Evolutionary conservation across 805 yeast genomes (phyloP), one percentile per base, ranked within the genome.

Genomic region (Saccharomycopsis schoenii): DNA sequence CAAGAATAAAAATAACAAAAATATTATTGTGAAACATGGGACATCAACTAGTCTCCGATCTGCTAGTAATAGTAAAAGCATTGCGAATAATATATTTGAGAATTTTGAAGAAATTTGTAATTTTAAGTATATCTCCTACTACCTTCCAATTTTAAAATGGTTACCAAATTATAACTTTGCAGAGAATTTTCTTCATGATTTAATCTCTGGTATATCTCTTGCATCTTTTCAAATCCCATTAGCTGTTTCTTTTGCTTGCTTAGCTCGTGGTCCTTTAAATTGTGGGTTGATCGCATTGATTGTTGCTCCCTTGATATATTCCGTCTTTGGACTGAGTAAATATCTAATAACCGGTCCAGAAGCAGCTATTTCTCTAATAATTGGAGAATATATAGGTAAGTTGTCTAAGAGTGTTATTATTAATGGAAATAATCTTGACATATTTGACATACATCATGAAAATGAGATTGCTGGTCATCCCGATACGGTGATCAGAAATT

Each of bases 191-290:
- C 65, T 79, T 9, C 80, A 85, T 25, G 99, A 93, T 68, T 68
- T 88, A 9, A 72, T 86, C 17, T 96, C 97, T 1, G 98, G 99
- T 0, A 68, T 90, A 4, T 85, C 97, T 0, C 72, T 92, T 41
- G 97, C 97, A 0, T 86, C 94, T 4, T 93, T 91, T 72, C 97
- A 92, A 70, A 83, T 93, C 57, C 98, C 99, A 0, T 75, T 93
- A 59, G 86, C 91, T 64, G 65, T 77, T 57, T 77, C 80, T 0
- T 55, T 62, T 37, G 47, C 83, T 0, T 85, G 96, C 0, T 76
- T 91, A 51, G 96, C 96, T 1, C 88, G 84, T 67, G 85, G 89
- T 15, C 92, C 93, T 15, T 88, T 96, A 0, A 71, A 86, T 1
- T 82, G 86, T 65, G 97, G 97, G 0, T 75, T 92, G 6, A 80